Evolutionary conservation across 2,329 filamentous ascomycete species (phyloP).

Genomic region (Fusarium austroafricanum): DNA sequence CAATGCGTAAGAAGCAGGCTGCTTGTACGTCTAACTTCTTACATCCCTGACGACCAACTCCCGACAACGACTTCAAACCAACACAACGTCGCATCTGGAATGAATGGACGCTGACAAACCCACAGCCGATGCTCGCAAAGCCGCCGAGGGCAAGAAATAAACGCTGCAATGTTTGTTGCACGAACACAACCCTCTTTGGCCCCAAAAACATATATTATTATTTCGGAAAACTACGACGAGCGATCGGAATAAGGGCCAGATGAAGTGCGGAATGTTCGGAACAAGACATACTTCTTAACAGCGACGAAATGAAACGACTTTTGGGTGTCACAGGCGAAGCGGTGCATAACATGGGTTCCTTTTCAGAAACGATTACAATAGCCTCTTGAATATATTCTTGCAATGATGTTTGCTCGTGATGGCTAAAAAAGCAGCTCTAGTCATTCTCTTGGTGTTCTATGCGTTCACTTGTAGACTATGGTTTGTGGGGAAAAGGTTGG

Average conservation of each 20-base stretch:
- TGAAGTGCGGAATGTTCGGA: neutral
- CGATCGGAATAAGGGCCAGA: neutral
- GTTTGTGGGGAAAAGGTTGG: too few relatives aligned
- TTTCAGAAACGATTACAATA: slow-evolving; percentile 31
- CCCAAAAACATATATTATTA: neutral
- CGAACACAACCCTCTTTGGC: neutral
- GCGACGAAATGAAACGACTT: slow-evolving; percentile 35
- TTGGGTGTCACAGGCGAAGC: slow-evolving; percentile 47
- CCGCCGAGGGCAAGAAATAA: slow-evolving; percentile 50
- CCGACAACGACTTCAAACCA: neutral
- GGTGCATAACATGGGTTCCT: slow-evolving; percentile 38
- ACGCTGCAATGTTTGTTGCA: neutral
- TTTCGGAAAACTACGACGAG: neutral
- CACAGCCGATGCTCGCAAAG: slow-evolving; percentile 65
- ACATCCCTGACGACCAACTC: neutral
- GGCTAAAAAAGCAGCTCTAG: slow-evolving; percentile 15
- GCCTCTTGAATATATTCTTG: slow-evolving; percentile 32
- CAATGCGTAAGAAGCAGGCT: slow-evolving; percentile 70
- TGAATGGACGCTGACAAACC: neutral
- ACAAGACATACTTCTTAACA: slow-evolving; percentile 6
- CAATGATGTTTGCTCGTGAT: slow-evolving; percentile 22
- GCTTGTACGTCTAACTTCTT: slow-evolving; percentile 57
- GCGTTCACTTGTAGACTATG: neutral
- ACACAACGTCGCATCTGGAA: neutral
- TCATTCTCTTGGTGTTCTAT: neutral